Evolutionary conservation across 2,329 filamentous ascomycete species (phyloP).

Genomic region (Cryoendolithus antarcticus): DNA sequence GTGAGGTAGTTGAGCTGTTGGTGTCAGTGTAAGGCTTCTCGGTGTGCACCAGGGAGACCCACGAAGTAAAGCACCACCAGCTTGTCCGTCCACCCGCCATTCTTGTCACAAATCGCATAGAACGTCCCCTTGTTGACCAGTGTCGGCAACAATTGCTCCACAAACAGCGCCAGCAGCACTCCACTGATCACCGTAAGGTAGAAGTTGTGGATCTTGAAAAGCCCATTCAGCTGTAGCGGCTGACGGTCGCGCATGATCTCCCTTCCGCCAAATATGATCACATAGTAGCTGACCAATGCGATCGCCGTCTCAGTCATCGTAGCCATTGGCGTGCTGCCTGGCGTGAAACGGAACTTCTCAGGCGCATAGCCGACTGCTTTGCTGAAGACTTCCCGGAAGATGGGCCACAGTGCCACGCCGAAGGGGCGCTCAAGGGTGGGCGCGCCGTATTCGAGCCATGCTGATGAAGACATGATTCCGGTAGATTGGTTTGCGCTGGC

Average conservation of each 20-base stretch:
- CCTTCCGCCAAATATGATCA: constrained; percentile 83
- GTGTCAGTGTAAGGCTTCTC: constrained; percentile 4
- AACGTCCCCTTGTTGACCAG: constrained; percentile 73
- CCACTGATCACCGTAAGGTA: constrained; percentile 78
- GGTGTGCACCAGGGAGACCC: constrained; percentile 29
- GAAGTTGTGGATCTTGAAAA: constrained; percentile 96
- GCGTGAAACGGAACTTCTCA: constrained; percentile 72
- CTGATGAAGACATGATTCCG: constrained; percentile 35
- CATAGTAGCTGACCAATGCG: constrained; percentile 79
- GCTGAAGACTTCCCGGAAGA: constrained; percentile 82
- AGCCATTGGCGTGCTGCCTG: constrained; percentile 76
- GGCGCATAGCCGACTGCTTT: constrained; percentile 66
- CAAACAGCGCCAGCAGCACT: constrained; percentile 67
- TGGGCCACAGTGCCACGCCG: constrained; percentile 81
- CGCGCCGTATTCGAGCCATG: constrained; percentile 42
- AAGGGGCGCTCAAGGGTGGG: constrained; percentile 88
- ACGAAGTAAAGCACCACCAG: constrained; percentile 96
- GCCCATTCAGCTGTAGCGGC: constrained; percentile 72
- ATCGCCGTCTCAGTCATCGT: constrained; percentile 72
- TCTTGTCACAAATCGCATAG: constrained; percentile 67
- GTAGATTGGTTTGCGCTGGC: not conserved
- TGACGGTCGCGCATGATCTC: constrained; percentile 81
- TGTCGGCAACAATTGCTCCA: constrained; percentile 82
- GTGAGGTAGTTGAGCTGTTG: constrained; percentile 89
- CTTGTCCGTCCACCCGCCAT: constrained; percentile 87